Evolutionary conservation across 495 filamentous ascomycete species (phyloP), one percentile per base, ranked within the genome.

Genomic region (Margaritispora aquatica): DNA sequence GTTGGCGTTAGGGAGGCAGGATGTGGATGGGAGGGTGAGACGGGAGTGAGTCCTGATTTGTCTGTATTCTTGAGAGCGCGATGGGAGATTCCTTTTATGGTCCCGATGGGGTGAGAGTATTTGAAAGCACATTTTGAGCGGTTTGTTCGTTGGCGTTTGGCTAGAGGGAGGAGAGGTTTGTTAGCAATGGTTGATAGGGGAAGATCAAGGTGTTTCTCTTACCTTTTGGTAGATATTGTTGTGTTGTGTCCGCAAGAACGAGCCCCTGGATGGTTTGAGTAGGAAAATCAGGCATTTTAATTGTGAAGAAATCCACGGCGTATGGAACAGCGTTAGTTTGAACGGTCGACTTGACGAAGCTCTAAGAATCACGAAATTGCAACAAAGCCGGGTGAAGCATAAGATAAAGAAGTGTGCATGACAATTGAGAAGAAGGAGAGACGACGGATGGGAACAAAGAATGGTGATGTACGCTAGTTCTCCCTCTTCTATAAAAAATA

Each of bases 11-110:
- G 36, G n/a, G 54, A 3, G 20, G 10, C 26, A 47, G 2, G 51
- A 20, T 36, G 52, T 1, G 34, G 29, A 23, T 13, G 48, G 4
- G 57, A 46, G 27, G 46, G 31, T n/a, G 29, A 34, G 29, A 50
- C 17, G 57, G 52, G 27, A 53, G 31, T n/a, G 29, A 34, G 29
- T 5, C 58, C 52, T 26, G n/a, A 24, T 24, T 60, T 60, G 26
- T 51, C 58, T 1, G 58, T 55, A 17, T 31, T 21, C 38, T 41
- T 49, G 41, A 61, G 27, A 31, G 29, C 8, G 20, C 47, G 26
- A 17, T 55, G 54, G 11, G 3, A 26, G 17, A 26, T 26, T n/a
- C 17, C 22, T 17, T 26, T 23, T 26, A 22, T 5, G 7, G 19
- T 34, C 17, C 41, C 44, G 23, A 38, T 26, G 23, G 26, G 51